Evolutionary conservation across 768 basidiomycete species (phyloP).

Genomic region (Mycena filopes): DNA sequence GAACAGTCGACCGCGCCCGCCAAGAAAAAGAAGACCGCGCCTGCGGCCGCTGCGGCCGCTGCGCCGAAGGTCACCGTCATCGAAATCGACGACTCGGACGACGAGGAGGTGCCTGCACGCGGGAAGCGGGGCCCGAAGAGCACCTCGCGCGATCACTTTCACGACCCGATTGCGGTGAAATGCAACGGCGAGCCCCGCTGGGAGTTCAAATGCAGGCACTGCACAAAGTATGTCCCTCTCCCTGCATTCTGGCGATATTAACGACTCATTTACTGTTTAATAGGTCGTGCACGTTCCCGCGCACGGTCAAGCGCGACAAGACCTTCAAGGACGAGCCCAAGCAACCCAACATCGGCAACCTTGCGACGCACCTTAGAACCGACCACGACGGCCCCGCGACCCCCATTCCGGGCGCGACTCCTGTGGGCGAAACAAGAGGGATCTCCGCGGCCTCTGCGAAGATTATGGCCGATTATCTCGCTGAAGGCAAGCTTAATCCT

Average conservation of each 20-base stretch:
- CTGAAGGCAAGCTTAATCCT: slow-evolving; percentile 47
- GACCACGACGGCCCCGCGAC: slow-evolving; percentile 3
- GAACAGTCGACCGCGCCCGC: not conserved
- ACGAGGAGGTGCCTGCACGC: not conserved
- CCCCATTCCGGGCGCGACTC: slow-evolving; percentile 29
- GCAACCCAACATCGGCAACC: slow-evolving; percentile 39
- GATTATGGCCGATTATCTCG: slow-evolving; percentile 43
- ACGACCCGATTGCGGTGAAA: not conserved
- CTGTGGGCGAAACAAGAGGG: slow-evolving; percentile 5
- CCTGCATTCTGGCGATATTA: too few species aligned
- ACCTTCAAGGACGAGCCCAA: slow-evolving; percentile 36
- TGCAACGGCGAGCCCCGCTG: not conserved
- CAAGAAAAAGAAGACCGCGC: not conserved
- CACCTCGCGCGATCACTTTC: not conserved
- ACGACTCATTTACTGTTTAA: not conserved
- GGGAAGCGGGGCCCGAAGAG: slow-evolving; percentile 4
- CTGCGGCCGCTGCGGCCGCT: not conserved
- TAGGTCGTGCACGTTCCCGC: slow-evolving; percentile 2
- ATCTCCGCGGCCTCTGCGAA: slow-evolving; percentile 23
- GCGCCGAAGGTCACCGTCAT: slow-evolving; percentile 8
- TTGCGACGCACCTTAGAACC: slow-evolving; percentile 37
- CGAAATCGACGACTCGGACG: too few species aligned
- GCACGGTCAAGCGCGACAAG: slow-evolving; percentile 5
- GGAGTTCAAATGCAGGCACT: slow-evolving; percentile 9
- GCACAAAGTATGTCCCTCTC: not conserved